Conservation (phyloP, 2,329 filamentous ascomycete species). For the Fusarium buharicum region DNA sequence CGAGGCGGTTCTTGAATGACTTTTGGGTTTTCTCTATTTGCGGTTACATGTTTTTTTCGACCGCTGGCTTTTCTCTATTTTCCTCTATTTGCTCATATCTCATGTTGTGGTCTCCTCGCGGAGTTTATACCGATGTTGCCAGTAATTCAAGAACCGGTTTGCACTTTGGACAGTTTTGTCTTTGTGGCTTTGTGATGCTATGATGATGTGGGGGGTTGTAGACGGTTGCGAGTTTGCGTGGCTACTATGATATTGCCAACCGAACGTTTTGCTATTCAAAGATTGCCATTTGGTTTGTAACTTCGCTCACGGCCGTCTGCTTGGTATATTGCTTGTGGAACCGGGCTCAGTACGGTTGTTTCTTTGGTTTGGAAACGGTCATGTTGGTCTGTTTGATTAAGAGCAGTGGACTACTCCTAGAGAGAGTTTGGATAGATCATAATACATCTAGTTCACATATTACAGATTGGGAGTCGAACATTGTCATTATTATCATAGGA, state of each 20-base stretch:
- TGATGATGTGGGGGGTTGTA: neutral
- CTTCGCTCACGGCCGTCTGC: neutral
- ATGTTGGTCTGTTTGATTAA: neutral
- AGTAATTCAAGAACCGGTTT: constrained; percentile 45
- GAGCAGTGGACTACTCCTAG: neutral
- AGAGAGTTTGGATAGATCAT: neutral
- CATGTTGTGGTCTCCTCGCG: constrained; percentile 41
- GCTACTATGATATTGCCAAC: neutral
- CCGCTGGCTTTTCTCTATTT: constrained; percentile 32
- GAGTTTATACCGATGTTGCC: constrained; percentile 45
- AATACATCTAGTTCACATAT: neutral
- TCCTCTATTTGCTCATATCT: constrained; percentile 39
- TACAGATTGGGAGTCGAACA: no score
- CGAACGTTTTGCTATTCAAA: neutral
- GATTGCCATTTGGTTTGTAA: neutral
- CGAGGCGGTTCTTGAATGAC: constrained; percentile 47
- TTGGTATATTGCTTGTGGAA: neutral
- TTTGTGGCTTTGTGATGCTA: constrained; percentile 11
- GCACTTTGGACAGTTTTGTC: constrained; percentile 25
- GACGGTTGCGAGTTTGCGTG: neutral
- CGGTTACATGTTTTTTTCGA: constrained; percentile 29
- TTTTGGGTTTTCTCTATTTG: constrained; percentile 43
- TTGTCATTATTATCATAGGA: no score
- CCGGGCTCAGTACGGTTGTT: neutral
- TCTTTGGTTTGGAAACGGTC: neutral